These are phyloP conservation scores for Solanum chilense DNA, from an alignment of 257 asterid genomes.

Conservation along the genomic window DNA sequence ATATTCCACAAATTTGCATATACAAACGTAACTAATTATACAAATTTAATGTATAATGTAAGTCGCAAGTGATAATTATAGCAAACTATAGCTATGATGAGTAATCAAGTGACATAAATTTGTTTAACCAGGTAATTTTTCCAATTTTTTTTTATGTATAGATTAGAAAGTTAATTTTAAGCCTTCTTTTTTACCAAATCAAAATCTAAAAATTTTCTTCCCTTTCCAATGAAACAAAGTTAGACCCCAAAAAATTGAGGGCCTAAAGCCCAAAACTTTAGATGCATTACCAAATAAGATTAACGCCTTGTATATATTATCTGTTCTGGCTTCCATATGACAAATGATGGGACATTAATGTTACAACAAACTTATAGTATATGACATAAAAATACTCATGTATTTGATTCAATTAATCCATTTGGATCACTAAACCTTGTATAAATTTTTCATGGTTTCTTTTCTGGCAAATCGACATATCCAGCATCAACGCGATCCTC, in stretches of 20 bases:
- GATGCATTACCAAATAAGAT: background rate
- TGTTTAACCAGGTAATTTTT: accelerated
- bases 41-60: no score
- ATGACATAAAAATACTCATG: background rate
- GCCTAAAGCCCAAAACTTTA: no score
- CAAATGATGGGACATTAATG: background rate
- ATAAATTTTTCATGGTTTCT: background rate
- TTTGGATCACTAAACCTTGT: background rate
- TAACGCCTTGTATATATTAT: background rate
- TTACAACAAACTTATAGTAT: background rate
- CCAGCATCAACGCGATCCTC: background rate
- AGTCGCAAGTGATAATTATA: no score
- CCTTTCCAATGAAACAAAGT: background rate
- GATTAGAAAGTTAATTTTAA: no score
- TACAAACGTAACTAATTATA: no score
- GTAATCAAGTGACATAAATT: no score
- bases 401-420: background rate
- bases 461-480: background rate
- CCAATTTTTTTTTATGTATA: no score
- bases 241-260: background rate
- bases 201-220: background rate
- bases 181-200: background rate
- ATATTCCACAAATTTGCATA: no score
- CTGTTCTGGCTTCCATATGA: background rate
- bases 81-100: no score